Base-by-base conservation (phyloP, 805 yeast genomes). In the Wickerhamiella domercqiae region DNA sequence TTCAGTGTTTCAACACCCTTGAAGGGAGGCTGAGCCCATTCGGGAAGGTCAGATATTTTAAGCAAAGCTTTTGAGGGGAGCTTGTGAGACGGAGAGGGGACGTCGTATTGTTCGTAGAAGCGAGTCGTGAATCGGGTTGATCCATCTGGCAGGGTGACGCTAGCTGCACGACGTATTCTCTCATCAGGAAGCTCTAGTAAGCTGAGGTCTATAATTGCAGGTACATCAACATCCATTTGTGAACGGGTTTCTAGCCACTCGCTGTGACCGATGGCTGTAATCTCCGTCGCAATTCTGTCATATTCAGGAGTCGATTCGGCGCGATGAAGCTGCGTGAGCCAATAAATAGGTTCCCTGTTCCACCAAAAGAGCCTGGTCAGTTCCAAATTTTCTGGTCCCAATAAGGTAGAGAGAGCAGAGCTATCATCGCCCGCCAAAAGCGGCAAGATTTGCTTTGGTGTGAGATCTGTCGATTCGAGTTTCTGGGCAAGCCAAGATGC, bases 91-190 rank as follows among this genome's bases (percentile, higher is more conserved):
- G 95, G 94, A 0, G 95, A 76, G 0, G 98, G 98, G n/a, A 90
- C 72, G 44, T 76, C 84, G 26, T 86, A 80, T 48, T 83, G 93
- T 51, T 87, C 97, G 58, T 87, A 87, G 4, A 70, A 60, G 41
- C 71, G 73, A 45, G 75, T 75, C 9, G 72, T 70, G 41, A 79
- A 71, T 50, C 80, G 83, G 53, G 72, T 79, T 0, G 97, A 79
- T 3, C 93, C 94, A 40, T 68, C 68, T 0, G 98, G 97, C 3
- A 90, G 67, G 37, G 68, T 67, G 17, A 90, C 72, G 42, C 74
- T 77, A 1, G 77, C 60, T 0, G 70, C 65, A 1, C 84, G 68
- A 70, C 77, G 66, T 7, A 78, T 60, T 46, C 71, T 79, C 0
- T 78, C 62, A 0, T 90, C 87, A 52, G 80, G 78, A 25, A 78